Evolutionary conservation across 164 flowering plant species (phyloP).

Genomic region (Malania oleifera): DNA sequence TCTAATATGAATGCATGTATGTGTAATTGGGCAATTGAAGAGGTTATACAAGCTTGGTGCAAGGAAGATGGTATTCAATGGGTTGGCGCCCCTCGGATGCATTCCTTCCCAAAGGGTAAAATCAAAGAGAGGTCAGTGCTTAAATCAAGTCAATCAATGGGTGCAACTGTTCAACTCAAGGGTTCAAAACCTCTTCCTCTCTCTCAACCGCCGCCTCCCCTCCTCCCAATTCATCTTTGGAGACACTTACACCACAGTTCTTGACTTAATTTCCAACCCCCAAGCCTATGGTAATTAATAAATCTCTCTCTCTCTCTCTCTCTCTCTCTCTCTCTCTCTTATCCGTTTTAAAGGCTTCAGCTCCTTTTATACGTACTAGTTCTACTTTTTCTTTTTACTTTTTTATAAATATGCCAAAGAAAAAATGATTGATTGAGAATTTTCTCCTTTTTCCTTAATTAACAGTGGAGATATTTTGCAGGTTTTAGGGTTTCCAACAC

Average conservation of each 20-base stretch:
- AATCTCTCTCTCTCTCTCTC: neutral
- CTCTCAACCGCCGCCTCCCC: conserved; percentile 41
- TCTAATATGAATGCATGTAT: too few relatives aligned
- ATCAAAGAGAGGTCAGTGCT: conserved; percentile 55
- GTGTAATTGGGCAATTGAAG: conserved; percentile 23
- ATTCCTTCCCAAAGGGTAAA: conserved; percentile 83
- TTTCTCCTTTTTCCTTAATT: neutral
- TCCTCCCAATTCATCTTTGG: conserved; percentile 41
- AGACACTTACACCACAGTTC: conserved; percentile 51
- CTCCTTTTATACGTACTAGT: too few relatives aligned
- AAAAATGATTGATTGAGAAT: too few relatives aligned
- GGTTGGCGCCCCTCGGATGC: conserved; percentile 80
- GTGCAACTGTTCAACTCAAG: conserved; percentile 47
- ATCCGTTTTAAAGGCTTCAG: too few relatives aligned
- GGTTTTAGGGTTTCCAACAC: conserved; percentile 72
- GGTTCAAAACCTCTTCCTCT: conserved; percentile 24
- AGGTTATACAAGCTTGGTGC: conserved; percentile 61
- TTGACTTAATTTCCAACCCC: conserved; percentile 57
- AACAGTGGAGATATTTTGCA: conserved; percentile 7
- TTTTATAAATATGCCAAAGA: too few relatives aligned
- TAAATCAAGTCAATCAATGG: conserved; percentile 55
- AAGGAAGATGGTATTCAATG: conserved; percentile 54
- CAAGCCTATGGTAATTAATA: conserved; percentile 55
- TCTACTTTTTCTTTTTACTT: too few relatives aligned
- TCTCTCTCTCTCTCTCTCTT: neutral